Conservation (phyloP, 1,139 yeast species). For the Candida buenavistaensis region DNA sequence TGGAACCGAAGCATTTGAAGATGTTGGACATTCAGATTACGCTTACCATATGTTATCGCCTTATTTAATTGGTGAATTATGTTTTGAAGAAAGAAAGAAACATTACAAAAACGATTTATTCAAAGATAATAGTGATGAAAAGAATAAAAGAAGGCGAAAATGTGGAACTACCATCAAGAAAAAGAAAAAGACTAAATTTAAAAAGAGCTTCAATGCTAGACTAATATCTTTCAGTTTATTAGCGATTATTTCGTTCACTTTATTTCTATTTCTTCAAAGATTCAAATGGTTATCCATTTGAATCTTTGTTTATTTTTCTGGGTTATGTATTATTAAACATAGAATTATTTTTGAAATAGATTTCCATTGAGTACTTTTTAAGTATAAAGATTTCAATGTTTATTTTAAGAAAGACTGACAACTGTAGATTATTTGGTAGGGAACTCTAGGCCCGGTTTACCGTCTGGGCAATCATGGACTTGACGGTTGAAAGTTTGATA, state of each 20-base stretch:
- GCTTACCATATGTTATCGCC: slow-evolving; percentile 44
- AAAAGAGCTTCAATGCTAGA: slow-evolving; percentile 14
- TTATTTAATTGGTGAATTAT: slow-evolving; percentile 35
- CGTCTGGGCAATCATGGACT: not conserved
- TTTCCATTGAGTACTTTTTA: slow-evolving; percentile 1
- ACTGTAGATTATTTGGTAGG: too few species aligned
- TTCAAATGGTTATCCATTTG: slow-evolving; percentile 24
- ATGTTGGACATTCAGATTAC: slow-evolving; percentile 49
- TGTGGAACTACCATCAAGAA: not conserved
- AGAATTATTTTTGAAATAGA: slow-evolving; percentile 8
- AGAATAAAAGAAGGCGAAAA: slow-evolving; percentile 5
- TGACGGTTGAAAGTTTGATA: not conserved
- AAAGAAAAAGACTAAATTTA: slow-evolving; percentile 9
- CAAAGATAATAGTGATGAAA: slow-evolving; percentile 3
- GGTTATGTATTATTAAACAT: too few species aligned
- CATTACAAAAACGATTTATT: slow-evolving; percentile 5
- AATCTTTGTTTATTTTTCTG: too few species aligned
- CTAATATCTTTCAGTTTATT: slow-evolving; percentile 21
- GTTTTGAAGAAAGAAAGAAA: slow-evolving; percentile 18
- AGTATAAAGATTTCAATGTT: too few species aligned
- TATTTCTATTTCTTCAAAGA: slow-evolving; percentile 29
- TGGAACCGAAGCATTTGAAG: slow-evolving; percentile 61
- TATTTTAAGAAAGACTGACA: too few species aligned
- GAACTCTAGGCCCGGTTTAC: too few species aligned
- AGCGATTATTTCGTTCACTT: slow-evolving; percentile 26